A percentile compares a stretch with the other conserved stretches of the same genome.
Evolutionary conservation across 176 grass and related monocot species (phyloP).

Genomic region (Aechmea fasciata): DNA sequence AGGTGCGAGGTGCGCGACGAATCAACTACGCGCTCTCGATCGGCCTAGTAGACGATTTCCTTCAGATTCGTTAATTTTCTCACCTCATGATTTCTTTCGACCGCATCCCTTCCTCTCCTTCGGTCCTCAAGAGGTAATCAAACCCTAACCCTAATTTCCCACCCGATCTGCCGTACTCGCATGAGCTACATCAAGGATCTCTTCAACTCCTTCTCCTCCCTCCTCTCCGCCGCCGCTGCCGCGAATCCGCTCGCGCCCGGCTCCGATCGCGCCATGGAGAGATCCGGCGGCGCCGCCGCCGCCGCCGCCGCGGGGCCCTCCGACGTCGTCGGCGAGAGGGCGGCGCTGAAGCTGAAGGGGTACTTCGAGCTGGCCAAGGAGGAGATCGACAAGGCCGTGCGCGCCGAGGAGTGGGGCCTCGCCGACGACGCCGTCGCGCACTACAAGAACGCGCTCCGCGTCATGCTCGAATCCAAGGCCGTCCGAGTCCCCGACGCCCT

Average conservation of each 20-base stretch:
- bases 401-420: conserved; percentile 80
- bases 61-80: too few species aligned
- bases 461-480: conserved; percentile 86
- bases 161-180: not conserved
- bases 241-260: conserved; percentile 3
- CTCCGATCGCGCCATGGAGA: conserved; percentile 18
- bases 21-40: too few species aligned
- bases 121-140: too few species aligned
- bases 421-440: conserved; percentile 56
- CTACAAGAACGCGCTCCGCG: conserved; percentile 68
- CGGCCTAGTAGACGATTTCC: too few species aligned
- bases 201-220: conserved; percentile 29
- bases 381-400: conserved; percentile 93
- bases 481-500: conserved; percentile 73
- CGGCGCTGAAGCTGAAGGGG: conserved; percentile 74
- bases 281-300: conserved; percentile 9
- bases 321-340: conserved; percentile 62
- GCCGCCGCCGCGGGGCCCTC: not conserved
- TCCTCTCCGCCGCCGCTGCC: conserved; percentile 17
- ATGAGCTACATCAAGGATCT: conserved; percentile 61
- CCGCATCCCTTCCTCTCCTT: too few species aligned
- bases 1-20: too few species aligned
- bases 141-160: too few species aligned
- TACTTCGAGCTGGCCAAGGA: conserved; percentile 97
- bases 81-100: too few species aligned